Conservation (phyloP, 2,329 filamentous ascomycete species). For the Rutstroemia sp. region DNA sequence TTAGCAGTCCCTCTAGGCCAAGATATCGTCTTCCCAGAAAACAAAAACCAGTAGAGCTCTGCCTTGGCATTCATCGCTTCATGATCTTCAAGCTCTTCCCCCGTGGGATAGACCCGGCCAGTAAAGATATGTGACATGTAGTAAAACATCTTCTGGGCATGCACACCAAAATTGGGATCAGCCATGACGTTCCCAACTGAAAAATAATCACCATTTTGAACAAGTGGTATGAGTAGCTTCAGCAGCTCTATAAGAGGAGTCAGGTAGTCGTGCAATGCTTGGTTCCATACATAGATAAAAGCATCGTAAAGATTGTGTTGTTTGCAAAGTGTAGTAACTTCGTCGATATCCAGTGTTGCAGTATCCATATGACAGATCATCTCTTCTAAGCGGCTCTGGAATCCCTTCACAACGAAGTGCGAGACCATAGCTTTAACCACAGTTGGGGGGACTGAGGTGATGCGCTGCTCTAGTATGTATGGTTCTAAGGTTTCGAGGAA, state of each 20-base stretch:
- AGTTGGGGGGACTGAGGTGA: conserved; percentile 69
- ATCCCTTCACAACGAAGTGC: conserved; percentile 69
- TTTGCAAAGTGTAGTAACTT: conserved; percentile 85
- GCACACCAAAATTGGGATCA: conserved; percentile 55
- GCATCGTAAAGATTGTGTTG: conserved; percentile 91
- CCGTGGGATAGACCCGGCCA: conserved; percentile 85
- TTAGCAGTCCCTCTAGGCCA: conserved; percentile 64
- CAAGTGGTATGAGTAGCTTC: conserved; percentile 54
- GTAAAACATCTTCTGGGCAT: conserved; percentile 86
- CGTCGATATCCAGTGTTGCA: conserved; percentile 84
- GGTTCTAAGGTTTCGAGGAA: conserved; percentile 87
- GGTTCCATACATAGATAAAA: conserved; percentile 94
- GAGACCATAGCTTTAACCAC: conserved; percentile 81
- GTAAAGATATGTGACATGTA: conserved; percentile 91
- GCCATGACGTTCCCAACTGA: conserved; percentile 48
- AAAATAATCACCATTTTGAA: conserved; percentile 46
- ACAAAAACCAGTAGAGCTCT: conserved; percentile 87
- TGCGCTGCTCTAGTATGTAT: conserved; percentile 72
- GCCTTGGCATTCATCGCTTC: conserved; percentile 71
- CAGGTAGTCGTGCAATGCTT: conserved; percentile 80
- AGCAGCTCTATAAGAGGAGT: conserved; percentile 83
- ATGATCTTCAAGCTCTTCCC: conserved; percentile 64
- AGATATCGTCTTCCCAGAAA: conserved; percentile 69
- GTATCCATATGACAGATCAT: conserved; percentile 92
- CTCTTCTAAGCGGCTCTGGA: conserved; percentile 77